Conservation (phyloP, 257 asterid species). For the Misopates orontium region DNA sequence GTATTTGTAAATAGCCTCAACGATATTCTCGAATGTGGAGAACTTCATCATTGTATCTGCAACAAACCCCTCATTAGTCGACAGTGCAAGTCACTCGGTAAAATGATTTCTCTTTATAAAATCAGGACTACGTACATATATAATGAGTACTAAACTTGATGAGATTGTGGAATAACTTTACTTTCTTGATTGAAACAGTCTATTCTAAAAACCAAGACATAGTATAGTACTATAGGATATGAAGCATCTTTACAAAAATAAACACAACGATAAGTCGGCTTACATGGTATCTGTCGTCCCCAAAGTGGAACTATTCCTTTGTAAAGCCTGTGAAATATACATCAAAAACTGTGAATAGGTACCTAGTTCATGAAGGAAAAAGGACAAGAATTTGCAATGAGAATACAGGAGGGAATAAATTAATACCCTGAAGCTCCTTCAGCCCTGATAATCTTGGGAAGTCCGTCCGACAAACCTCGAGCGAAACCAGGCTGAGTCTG, state of each 20-base stretch:
- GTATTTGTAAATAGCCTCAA: conserved; percentile 48
- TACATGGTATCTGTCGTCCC: conserved; percentile 74
- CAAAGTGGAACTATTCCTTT: conserved; percentile 60
- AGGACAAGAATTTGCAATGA: not conserved
- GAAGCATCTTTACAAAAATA: not conserved
- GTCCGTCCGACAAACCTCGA: conserved; percentile 54
- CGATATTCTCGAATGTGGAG: conserved; percentile 54
- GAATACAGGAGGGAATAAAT: not conserved
- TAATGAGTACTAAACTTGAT: no score
- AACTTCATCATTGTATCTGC: conserved; percentile 71
- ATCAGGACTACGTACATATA: no score
- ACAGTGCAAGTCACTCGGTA: no score
- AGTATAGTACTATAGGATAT: not conserved
- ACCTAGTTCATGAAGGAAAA: not conserved
- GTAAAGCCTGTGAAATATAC: conserved; percentile 39
- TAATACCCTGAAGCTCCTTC: conserved; percentile 55
- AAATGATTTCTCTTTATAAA: no score
- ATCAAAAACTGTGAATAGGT: not conserved
- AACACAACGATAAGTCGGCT: conserved; percentile 7
- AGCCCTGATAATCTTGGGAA: conserved; percentile 47
- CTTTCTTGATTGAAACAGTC: no score
- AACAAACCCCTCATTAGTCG: not conserved
- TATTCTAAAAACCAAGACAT: not conserved
- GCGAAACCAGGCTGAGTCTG: conserved; percentile 68
- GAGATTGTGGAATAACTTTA: no score